Evolutionary conservation across 768 basidiomycete genomes (phyloP), one percentile per base, ranked within the genome.

Genomic region (Kwoniella heveanensis): DNA sequence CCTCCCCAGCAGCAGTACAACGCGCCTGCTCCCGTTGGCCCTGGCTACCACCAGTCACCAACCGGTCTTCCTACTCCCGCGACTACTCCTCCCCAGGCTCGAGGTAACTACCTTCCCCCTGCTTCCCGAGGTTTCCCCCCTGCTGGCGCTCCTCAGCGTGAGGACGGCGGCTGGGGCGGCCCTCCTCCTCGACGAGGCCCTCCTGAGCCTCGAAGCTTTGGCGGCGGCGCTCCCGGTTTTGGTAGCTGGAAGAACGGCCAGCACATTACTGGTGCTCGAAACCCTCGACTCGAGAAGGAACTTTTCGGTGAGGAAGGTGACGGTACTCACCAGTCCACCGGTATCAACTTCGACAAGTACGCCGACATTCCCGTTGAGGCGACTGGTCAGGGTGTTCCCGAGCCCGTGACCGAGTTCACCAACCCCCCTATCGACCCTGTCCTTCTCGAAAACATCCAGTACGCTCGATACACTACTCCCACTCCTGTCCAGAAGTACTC

Each of bases 401-500:
- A 98, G 46, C 93, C 96, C 49, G 86, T 97, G 74, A 85, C 80
- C 67, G 85, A 87, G 44, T 99, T 99, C 83, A 89, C 89, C 63
- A 86, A 84, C 74, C 89, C 93, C 50, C 94, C 92, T 66, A 83
- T 99, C 74, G 93, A 99, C 81, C 86, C 90, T 49, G 88, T 94
- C 80, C 87, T 99, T 39, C 84, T 98, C 69, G 93, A 96, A 82
- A 99, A 99, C 82, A 99, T 99, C 70, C 83, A 84, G 30, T 89
- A 84, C 81, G 91, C 96, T 79, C 91, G 86, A 83, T 99, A 98
- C 85, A 86, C 88, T 63, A 92, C 88, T 46, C 96, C 96, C 10
- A 99, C 96, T 54, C 96, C 96, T 24, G 96, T 99, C 71, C 96
- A 99, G 87, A 98, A 98, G 85, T 95, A 98, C 81, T 98, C 96